These are phyloP conservation scores for Blastobotrys persicus DNA, from an alignment of 1,139 yeast species.

Conservation along the genomic window DNA sequence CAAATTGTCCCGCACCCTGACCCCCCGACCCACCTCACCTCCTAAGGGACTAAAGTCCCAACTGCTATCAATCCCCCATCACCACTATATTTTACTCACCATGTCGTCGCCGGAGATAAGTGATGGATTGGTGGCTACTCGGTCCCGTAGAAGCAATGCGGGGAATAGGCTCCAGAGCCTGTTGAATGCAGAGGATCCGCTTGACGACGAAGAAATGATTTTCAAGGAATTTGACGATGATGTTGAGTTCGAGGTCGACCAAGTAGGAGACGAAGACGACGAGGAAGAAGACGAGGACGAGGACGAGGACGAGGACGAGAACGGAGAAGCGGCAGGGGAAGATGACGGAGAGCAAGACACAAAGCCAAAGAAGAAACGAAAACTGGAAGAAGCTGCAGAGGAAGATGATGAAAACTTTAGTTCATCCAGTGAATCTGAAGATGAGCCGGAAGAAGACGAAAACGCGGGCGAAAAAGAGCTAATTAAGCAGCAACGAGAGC, in stretches of 20 bases:
- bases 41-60: too few relatives aligned
- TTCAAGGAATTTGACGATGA: slow-evolving; percentile 66
- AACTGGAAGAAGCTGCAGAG: slow-evolving; percentile 14
- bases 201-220: slow-evolving; percentile 56
- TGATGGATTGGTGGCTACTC: slow-evolving; percentile 49
- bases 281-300: slow-evolving; percentile 24
- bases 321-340: slow-evolving; percentile 8
- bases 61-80: not conserved
- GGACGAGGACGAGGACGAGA: slow-evolving; percentile 16
- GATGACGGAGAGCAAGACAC: slow-evolving; percentile 27
- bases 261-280: slow-evolving; percentile 22
- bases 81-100: not conserved
- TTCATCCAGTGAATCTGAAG: slow-evolving; percentile 27
- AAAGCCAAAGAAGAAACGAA: slow-evolving; percentile 10
- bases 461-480: slow-evolving; percentile 40
- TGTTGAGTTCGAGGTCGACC: slow-evolving; percentile 25
- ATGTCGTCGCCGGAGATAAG: slow-evolving; percentile 10
- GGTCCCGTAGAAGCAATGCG: slow-evolving; percentile 82
- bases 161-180: slow-evolving; percentile 79
- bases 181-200: slow-evolving; percentile 61
- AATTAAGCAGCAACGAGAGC: slow-evolving; percentile 30
- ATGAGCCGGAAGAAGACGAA: slow-evolving; percentile 32
- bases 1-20: too few relatives aligned
- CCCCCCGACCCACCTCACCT: too few relatives aligned
- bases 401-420: slow-evolving; percentile 34